A percentile compares a stretch with the other conserved stretches of the same genome.
phyloP scores from a whole-genome alignment of 805 yeast genomes.

The Pichia phayaonensis region DNA sequence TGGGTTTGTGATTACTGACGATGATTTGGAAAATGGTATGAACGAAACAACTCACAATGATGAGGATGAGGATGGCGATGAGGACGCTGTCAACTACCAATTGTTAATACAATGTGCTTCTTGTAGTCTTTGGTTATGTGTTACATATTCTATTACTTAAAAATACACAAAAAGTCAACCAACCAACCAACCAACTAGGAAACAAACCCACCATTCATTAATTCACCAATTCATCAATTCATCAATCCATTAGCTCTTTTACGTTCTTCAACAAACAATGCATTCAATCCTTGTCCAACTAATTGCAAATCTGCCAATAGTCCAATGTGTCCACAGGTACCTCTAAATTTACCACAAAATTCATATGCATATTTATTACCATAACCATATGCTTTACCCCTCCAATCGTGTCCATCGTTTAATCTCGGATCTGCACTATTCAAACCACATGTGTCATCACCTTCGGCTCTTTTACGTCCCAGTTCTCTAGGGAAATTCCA shows the following conservation, averaged over 20 bases:
- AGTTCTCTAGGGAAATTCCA: constrained; percentile 68
- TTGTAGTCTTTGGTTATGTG: constrained; percentile 83
- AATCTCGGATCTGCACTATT: constrained; percentile 2
- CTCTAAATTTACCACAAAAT: constrained; percentile 57
- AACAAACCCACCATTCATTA: no score
- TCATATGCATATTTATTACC: constrained; percentile 49
- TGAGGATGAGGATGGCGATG: constrained; percentile 31
- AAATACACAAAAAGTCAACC: background rate
- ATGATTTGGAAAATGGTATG: constrained; percentile 49
- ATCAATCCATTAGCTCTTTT: background rate
- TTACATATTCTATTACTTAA: constrained; percentile 38
- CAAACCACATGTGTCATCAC: constrained; percentile 1
- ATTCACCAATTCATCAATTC: background rate
- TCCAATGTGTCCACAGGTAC: constrained; percentile 70
- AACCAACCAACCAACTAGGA: no score
- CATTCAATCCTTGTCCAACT: constrained; percentile 63
- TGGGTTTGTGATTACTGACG: constrained; percentile 55
- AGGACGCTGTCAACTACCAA: constrained; percentile 39
- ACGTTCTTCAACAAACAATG: constrained; percentile 54
- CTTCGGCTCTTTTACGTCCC: background rate
- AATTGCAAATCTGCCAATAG: constrained; percentile 66
- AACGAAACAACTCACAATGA: background rate
- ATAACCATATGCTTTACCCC: constrained; percentile 13
- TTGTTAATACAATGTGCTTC: constrained; percentile 72
- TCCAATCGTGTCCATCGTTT: constrained; percentile 4